Base-by-base conservation (phyloP, 163 green algal species). In the Scenedesmus sp. region DNA sequence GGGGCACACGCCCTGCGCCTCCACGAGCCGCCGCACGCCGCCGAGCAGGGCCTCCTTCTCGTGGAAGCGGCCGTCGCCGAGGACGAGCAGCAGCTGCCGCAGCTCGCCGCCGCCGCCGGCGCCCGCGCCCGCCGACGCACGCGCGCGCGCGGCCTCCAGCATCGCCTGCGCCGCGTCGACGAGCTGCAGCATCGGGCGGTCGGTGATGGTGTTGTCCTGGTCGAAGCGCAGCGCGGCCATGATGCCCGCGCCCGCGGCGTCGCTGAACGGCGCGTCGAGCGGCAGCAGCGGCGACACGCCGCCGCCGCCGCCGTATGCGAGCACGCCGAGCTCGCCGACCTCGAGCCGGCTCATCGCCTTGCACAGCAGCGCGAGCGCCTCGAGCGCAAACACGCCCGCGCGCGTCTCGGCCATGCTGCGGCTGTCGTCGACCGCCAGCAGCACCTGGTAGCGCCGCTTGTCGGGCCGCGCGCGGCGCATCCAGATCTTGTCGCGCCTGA, bases 401-500 rank as follows among this genome's bases (percentile, higher is more conserved):
- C 89, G 84, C 47, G 92, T 96, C 85, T 99, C 95, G 2, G 86
- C 85, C 96, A 99, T 99, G 65, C 92, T 98, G 2, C 90, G 83
- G 9, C 90, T 96, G 86, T 98, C 94, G 78, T 99, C 95, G 36
- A 98, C 89, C 0, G 92, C 93, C 11, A 98, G 62, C 33, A 98
- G 65, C 31, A 98, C 94, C 86, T 99, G 96, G 85, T 99, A 99
- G 29, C 88, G 86, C n/a, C 96, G 89, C 89, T 97, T 97, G 87
- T 99, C 92, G 13, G 96, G 96, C 34, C 90, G 88, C 31, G 91
- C 97, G 70, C 96, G 89, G 2, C 96, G 86, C 86, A 99, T 88
- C 96, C 96, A 99, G 84, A 99, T 99, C 91, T 98, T 98, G 89
- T 99, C 96, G 78, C 96, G 95, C 31, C 94, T 88, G 83, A 97